These are phyloP conservation scores for Adansonia rubrostipa DNA, from an alignment of 441 rosid species.

Conservation along the genomic window DNA sequence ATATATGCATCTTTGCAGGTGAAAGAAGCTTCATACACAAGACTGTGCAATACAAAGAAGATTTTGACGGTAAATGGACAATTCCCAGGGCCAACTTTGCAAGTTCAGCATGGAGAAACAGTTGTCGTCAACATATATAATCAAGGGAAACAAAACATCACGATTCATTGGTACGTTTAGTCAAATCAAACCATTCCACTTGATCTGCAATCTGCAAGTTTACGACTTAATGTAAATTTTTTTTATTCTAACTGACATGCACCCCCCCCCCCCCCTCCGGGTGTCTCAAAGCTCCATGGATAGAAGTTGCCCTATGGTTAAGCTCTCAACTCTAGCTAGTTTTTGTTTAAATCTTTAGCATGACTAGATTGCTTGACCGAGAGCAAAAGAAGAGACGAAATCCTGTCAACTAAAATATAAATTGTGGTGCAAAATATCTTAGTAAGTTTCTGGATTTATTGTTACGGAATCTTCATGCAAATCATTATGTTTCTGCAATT, in stretches of 20 bases:
- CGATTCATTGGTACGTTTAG: slow-evolving; percentile 59
- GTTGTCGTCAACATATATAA: slow-evolving; percentile 49
- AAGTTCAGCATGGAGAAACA: slow-evolving; percentile 51
- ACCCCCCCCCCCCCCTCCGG: not conserved
- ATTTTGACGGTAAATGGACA: slow-evolving; percentile 61
- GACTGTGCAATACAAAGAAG: slow-evolving; percentile 55
- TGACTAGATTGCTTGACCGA: too few species aligned
- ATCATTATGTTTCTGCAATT: not conserved
- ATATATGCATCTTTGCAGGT: slow-evolving; percentile 34
- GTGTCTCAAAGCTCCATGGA: not conserved
- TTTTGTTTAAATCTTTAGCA: too few species aligned
- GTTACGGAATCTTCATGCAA: not conserved
- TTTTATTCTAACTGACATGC: not conserved
- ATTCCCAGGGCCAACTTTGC: slow-evolving; percentile 59
- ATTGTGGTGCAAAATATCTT: not conserved
- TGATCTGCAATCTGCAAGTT: not conserved
- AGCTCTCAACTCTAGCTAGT: not conserved
- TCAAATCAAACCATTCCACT: not conserved
- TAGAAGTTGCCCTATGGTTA: not conserved
- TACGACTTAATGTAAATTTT: not conserved
- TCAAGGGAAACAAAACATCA: slow-evolving; percentile 49
- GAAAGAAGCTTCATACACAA: slow-evolving; percentile 43
- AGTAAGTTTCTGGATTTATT: not conserved
- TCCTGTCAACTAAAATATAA: not conserved
- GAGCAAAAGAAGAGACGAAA: too few species aligned